These are phyloP conservation scores for Hypoxylon subgilvum DNA, from an alignment of 495 filamentous ascomycete species.

Conservation along the genomic window DNA sequence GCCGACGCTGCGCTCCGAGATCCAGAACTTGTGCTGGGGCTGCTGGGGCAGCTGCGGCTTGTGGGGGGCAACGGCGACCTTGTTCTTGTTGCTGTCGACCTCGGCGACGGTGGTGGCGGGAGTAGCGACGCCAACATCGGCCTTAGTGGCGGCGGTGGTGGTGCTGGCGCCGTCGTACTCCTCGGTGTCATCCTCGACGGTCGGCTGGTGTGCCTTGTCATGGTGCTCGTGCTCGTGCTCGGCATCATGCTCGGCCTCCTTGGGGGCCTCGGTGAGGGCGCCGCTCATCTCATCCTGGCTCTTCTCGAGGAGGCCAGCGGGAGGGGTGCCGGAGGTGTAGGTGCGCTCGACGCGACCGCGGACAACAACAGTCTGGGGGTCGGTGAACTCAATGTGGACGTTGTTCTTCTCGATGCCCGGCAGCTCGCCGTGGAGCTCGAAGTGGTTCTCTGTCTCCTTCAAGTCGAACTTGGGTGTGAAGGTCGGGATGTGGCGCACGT, in stretches of 20 bases:
- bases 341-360: constrained; percentile 69
- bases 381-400: constrained; percentile 83
- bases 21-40: constrained; percentile 71
- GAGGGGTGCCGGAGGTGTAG: constrained; percentile 53
- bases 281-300: constrained; percentile 21
- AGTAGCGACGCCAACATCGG: constrained; percentile 26
- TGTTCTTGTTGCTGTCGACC: constrained; percentile 43
- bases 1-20: constrained; percentile 78
- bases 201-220: constrained; percentile 58
- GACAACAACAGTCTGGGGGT: constrained; percentile 75
- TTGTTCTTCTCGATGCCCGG: constrained; percentile 81
- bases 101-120: constrained; percentile 32
- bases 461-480: constrained; percentile 85
- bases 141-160: constrained; percentile 24
- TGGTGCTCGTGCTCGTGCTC: too few relatives aligned
- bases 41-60: constrained; percentile 45
- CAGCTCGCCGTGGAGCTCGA: constrained; percentile 86
- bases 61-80: constrained; percentile 37
- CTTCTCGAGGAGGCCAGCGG: constrained; percentile 45
- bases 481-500: constrained; percentile 39
- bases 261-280: constrained; percentile 45
- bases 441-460: constrained; percentile 67
- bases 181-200: constrained; percentile 65
- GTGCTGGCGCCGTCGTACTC: constrained; percentile 13
- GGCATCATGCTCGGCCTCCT: too few relatives aligned